phyloP scores from a whole-genome alignment of 2,329 filamentous ascomycete genomes.

The Ophiostoma australiae region DNA sequence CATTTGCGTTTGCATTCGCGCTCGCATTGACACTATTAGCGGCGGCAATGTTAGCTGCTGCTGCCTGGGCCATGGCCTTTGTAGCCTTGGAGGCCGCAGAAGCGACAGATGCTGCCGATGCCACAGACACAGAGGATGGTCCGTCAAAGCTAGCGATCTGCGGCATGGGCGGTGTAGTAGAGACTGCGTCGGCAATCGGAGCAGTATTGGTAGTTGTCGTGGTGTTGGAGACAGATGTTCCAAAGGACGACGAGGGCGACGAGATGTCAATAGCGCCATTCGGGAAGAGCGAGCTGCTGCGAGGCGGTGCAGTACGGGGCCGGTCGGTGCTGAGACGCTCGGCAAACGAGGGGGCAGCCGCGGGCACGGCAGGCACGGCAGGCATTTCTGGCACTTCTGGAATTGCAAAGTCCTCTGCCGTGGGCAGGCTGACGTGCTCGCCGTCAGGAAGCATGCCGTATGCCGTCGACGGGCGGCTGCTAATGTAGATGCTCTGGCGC shows the following conservation, averaged over 20 bases:
- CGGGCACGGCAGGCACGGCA: conserved; percentile 53
- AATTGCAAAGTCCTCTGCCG: conserved; percentile 23
- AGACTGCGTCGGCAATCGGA: background rate
- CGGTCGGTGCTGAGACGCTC: conserved; percentile 49
- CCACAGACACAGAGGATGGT: conserved; percentile 17
- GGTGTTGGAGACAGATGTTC: background rate
- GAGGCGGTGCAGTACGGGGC: conserved; percentile 35
- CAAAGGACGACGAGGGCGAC: conserved; percentile 8
- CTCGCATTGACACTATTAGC: conserved; percentile 11
- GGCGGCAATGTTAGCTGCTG: conserved; percentile 9
- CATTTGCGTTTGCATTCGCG: background rate
- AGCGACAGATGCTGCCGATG: conserved; percentile 27
- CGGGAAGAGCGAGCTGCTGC: conserved; percentile 17
- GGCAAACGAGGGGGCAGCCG: conserved; percentile 53
- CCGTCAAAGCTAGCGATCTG: background rate
- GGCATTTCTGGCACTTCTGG: conserved; percentile 40
- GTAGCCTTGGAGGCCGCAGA: conserved; percentile 26
- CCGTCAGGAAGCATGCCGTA: conserved; percentile 38
- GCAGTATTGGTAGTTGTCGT: background rate
- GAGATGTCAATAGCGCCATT: background rate
- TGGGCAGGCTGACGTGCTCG: conserved; percentile 16
- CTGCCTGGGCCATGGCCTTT: conserved; percentile 13
- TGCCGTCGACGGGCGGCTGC: conserved; percentile 50
- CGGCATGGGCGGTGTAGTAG: background rate
- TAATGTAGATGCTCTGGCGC: conserved; percentile 54